Percentiles rank a stretch among this genome's conserved stretches.
These are phyloP conservation scores for Lachnellula arida DNA, from an alignment of 2,329 filamentous ascomycete species.

Conservation along the genomic window DNA sequence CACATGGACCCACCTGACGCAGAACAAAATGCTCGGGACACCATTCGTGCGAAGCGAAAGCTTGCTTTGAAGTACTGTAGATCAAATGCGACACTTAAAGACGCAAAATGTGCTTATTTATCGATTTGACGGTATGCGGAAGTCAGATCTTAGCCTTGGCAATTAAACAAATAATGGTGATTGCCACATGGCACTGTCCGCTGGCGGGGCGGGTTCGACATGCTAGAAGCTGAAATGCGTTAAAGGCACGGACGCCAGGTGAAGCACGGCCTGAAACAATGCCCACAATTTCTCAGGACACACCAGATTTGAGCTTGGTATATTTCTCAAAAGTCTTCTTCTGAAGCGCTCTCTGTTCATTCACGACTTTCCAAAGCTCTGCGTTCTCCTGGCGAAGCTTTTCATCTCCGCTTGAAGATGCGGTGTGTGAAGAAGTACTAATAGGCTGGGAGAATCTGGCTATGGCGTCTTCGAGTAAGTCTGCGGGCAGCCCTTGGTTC, in stretches of 20 bases:
- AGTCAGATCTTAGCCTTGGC: not conserved
- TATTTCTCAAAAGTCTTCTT: constrained; percentile 36
- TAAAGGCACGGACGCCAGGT: constrained; percentile 8
- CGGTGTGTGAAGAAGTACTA: constrained; percentile 26
- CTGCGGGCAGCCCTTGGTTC: constrained; percentile 25
- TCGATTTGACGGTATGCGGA: not conserved
- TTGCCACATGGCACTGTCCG: not conserved
- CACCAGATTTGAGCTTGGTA: constrained; percentile 24
- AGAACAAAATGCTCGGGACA: constrained; percentile 7
- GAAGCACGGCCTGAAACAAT: constrained; percentile 14
- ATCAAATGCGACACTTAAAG: constrained; percentile 15
- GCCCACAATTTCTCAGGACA: constrained; percentile 9
- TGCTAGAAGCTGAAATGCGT: no score
- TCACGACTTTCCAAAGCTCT: constrained; percentile 42
- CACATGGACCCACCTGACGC: constrained; percentile 8
- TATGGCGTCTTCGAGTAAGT: constrained; percentile 47
- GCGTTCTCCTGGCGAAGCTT: constrained; percentile 38
- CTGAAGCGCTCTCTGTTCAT: constrained; percentile 40
- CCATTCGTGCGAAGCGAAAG: constrained; percentile 15
- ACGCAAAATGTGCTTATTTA: constrained; percentile 6
- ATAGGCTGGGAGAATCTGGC: constrained; percentile 37
- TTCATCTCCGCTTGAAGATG: constrained; percentile 34
- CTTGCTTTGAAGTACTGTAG: constrained; percentile 11
- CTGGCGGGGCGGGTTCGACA: not conserved
- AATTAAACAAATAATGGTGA: not conserved